A percentile compares a stretch with the other conserved stretches of the same genome.
Evolutionary conservation across 805 yeast genomes (phyloP).

Genomic region (Ogataea salicorniae): DNA sequence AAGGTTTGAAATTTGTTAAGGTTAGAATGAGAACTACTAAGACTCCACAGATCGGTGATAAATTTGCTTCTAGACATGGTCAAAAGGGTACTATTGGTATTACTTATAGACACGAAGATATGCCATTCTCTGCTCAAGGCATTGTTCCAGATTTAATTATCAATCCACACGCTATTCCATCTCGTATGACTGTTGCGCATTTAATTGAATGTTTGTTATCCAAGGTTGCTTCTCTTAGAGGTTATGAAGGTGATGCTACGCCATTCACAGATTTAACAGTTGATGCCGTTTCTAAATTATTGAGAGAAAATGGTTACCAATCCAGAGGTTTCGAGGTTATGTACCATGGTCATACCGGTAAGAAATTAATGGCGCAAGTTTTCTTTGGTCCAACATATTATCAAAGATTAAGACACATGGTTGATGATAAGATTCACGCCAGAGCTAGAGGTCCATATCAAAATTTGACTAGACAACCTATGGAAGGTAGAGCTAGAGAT

Average conservation of each 20-base stretch:
- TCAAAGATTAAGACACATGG: conserved; percentile 99
- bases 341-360: conserved; percentile 99
- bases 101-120: conserved; percentile 95
- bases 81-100: conserved; percentile 99
- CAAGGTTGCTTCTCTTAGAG: conserved; percentile 90
- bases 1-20: conserved; percentile 94
- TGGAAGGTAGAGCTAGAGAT: conserved; percentile 98
- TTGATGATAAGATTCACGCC: conserved; percentile 97
- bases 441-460: conserved; percentile 99
- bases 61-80: conserved; percentile 99
- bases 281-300: conserved; percentile 87
- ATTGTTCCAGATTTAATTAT: conserved; percentile 95
- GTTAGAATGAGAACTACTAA: conserved; percentile 99
- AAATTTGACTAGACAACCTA: conserved; percentile 96
- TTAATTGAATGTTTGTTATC: conserved; percentile 95
- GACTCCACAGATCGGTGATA: conserved; percentile 98
- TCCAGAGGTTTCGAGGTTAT: conserved; percentile 98
- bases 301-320: conserved; percentile 95
- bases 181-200: conserved; percentile 99
- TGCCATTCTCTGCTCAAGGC: conserved; percentile 97
- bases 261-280: conserved; percentile 98
- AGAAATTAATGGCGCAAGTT: conserved; percentile 94
- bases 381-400: conserved; percentile 99
- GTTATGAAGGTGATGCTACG: conserved; percentile 98
- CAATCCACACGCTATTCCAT: conserved; percentile 99